Conservation (phyloP, 176 grass and related monocot species). For the Musa schizocarpa region DNA sequence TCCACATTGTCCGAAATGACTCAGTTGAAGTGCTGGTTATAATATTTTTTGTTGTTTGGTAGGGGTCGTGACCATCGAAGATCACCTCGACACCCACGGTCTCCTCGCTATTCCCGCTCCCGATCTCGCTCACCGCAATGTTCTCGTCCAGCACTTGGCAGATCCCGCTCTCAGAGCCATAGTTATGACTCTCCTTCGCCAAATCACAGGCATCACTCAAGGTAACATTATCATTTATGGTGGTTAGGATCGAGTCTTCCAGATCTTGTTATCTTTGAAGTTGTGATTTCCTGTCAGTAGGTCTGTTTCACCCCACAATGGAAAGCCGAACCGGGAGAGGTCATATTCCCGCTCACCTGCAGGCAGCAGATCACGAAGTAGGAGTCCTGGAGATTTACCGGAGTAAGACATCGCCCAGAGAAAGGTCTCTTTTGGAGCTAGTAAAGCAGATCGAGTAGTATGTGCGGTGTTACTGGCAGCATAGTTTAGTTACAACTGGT, state of each 20-base stretch:
- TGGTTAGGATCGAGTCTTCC: not conserved
- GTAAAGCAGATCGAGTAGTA: not conserved
- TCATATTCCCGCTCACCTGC: slow-evolving; percentile 5
- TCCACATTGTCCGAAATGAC: not conserved
- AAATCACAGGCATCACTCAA: not conserved
- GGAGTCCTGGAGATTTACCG: slow-evolving; percentile 6
- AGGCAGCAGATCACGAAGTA: slow-evolving; percentile 17
- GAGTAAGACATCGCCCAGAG: not conserved
- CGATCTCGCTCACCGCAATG: slow-evolving; percentile 10
- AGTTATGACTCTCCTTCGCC: slow-evolving; percentile 16
- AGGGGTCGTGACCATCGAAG: slow-evolving; percentile 13
- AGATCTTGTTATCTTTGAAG: not conserved
- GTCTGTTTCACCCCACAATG: slow-evolving; percentile 13
- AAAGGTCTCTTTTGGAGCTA: slow-evolving; percentile 19
- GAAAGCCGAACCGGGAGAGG: not conserved
- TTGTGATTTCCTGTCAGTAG: not conserved
- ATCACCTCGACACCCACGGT: not conserved
- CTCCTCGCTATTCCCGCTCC: slow-evolving; percentile 12
- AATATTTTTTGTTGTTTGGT: not conserved
- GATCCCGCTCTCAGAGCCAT: not conserved
- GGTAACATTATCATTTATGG: not conserved
- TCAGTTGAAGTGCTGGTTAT: too few relatives aligned
- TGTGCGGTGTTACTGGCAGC: too few relatives aligned
- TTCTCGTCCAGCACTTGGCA: not conserved
- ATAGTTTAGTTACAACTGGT: too few relatives aligned